Percentiles rank a stretch among this genome's conserved stretches.
These are phyloP conservation scores for Apophysomyces variabilis DNA, from an alignment of 371 early-diverging fungal genomes.

Conservation along the genomic window DNA sequence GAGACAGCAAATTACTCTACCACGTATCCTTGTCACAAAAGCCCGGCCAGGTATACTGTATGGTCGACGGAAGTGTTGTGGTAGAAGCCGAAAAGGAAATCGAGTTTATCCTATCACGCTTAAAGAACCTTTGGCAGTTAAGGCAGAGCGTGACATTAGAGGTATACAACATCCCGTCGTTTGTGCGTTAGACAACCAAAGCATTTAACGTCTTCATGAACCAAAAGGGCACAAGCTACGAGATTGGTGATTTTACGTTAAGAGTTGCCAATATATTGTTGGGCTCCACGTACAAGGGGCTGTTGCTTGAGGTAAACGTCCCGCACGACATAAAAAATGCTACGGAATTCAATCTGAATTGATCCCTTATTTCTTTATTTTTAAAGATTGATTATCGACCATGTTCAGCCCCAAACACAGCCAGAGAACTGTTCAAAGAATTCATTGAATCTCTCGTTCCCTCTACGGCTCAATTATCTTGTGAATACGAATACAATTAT, in stretches of 20 bases:
- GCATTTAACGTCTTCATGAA: too few relatives aligned
- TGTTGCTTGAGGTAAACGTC: slow-evolving; percentile 47
- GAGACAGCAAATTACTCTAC: slow-evolving; percentile 46
- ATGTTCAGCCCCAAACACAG: slow-evolving; percentile 47
- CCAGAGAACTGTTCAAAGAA: slow-evolving; percentile 41
- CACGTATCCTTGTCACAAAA: slow-evolving; percentile 55
- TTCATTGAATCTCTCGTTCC: slow-evolving; percentile 53
- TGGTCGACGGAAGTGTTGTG: slow-evolving; percentile 58
- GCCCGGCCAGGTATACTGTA: slow-evolving; percentile 53
- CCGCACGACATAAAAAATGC: neutral
- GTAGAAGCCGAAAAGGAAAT: slow-evolving; percentile 57
- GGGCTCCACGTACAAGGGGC: slow-evolving; percentile 54
- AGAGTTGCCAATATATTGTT: slow-evolving; percentile 55
- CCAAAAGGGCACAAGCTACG: slow-evolving; percentile 51
- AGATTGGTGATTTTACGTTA: slow-evolving; percentile 57
- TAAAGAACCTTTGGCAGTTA: slow-evolving; percentile 56
- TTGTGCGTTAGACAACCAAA: too few relatives aligned
- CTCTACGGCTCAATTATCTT: slow-evolving; percentile 48
- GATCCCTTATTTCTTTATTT: neutral
- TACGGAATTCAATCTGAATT: neutral
- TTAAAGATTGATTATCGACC: slow-evolving; percentile 55
- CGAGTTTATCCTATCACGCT: slow-evolving; percentile 47
- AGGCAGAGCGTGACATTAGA: slow-evolving; percentile 53
- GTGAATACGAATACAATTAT: slow-evolving; percentile 54
- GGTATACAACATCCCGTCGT: slow-evolving; percentile 21